Evolutionary conservation across 148 eudicot species (phyloP).

Genomic region (Rhododendron mucronatum): DNA sequence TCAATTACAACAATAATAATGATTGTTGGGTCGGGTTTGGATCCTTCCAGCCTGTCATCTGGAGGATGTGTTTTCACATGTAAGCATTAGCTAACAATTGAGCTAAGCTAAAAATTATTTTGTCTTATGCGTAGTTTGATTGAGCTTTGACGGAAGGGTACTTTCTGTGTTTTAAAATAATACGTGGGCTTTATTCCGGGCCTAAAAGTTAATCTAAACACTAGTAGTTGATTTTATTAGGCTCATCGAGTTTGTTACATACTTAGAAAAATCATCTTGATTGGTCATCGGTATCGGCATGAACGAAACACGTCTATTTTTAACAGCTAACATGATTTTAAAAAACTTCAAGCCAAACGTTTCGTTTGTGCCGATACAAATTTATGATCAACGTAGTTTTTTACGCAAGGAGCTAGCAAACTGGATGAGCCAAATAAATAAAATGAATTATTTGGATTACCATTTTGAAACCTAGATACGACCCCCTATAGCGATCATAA

Average conservation of each 20-base stretch:
- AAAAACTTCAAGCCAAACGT: not conserved
- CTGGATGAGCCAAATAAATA: not conserved
- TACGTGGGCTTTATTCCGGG: not conserved
- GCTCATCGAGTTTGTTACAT: not conserved
- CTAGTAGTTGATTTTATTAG: no score
- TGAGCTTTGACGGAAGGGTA: not conserved
- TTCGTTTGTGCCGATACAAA: not conserved
- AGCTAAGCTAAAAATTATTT: not conserved
- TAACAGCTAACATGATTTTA: no score
- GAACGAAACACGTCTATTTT: not conserved
- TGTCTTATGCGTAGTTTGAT: not conserved
- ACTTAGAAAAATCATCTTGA: no score
- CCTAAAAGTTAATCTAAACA: not conserved
- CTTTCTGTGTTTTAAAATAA: not conserved
- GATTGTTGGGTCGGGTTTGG: slow-evolving; percentile 50
- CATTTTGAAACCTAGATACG: not conserved
- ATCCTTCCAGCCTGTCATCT: slow-evolving; percentile 63
- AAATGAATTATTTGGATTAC: not conserved
- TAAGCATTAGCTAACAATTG: slow-evolving; percentile 15
- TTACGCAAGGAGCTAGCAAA: not conserved
- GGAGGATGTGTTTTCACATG: slow-evolving; percentile 14
- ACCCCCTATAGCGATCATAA: not conserved
- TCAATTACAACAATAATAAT: slow-evolving; percentile 23
- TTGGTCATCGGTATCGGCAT: not conserved
- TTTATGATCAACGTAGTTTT: not conserved